A percentile compares a stretch with the other conserved stretches of the same genome.
Conservation (phyloP, 192 early-diverging fungal species). For the Chytriomyces hyalinus region DNA sequence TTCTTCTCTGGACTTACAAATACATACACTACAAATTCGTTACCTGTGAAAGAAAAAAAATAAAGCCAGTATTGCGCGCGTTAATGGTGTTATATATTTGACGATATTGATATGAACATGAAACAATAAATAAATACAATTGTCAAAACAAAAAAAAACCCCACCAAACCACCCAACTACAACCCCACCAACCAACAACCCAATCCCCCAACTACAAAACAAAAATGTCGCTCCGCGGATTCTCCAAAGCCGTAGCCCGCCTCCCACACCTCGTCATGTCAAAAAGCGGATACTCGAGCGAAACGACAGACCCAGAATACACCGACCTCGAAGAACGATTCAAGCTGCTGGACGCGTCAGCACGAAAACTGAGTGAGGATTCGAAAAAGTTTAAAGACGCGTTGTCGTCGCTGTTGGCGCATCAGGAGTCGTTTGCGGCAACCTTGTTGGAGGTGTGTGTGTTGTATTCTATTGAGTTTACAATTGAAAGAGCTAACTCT, state of each 20-base stretch:
- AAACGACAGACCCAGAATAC: slow-evolving; percentile 72
- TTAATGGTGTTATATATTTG: no score
- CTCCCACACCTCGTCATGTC: slow-evolving; percentile 77
- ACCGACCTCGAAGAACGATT: slow-evolving; percentile 64
- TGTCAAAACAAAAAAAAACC: background rate
- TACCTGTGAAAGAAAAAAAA: no score
- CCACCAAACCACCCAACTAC: background rate
- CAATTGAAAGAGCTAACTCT: background rate
- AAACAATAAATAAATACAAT: no score
- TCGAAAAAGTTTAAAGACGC: slow-evolving; percentile 70
- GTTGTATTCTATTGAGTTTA: background rate
- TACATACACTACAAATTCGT: no score
- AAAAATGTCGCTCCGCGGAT: slow-evolving; percentile 73
- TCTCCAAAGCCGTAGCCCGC: slow-evolving; percentile 78
- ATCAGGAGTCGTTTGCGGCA: slow-evolving; percentile 64
- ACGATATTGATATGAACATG: no score
- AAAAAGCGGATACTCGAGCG: slow-evolving; percentile 61
- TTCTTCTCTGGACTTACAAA: no score
- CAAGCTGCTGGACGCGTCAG: slow-evolving; percentile 62
- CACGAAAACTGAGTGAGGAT: slow-evolving; percentile 66
- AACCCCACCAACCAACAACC: background rate
- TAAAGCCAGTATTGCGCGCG: no score
- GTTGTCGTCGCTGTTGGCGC: slow-evolving; percentile 57
- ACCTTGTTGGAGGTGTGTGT: slow-evolving; percentile 60
- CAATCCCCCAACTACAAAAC: background rate